Base-by-base conservation (phyloP, 768 basidiomycete species). In the Lanmaoa rubissima region DNA sequence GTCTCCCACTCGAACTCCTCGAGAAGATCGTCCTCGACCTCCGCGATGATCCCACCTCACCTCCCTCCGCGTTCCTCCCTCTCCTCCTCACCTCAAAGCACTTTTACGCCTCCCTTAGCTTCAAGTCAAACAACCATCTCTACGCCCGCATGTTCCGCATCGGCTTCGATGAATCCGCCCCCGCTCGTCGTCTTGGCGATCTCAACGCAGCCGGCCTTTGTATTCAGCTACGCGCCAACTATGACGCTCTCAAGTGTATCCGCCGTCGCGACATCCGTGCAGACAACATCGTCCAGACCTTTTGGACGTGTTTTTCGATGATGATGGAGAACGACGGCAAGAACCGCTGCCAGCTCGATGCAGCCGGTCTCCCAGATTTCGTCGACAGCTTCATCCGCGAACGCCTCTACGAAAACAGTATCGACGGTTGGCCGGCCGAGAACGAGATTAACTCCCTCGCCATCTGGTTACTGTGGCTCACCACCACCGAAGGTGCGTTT, bases 401-500 rank as follows among this genome's bases (percentile, higher is more conserved):
- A n/a, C 76, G 77, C 8, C 73, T 86, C 26, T 80, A 81, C 74
- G 74, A 79, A 35, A 60, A 65, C 24, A 5, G 26, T 12, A 54
- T 73, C 55, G 64, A 78, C 42, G 84, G 83, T 2, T 88, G 87
- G 86, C 85, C 86, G 0, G 62, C 70, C 1, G 85, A 87, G 38
- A 81, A 65, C 48, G 64, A 73, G 5, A 44, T 73, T 26, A 82
- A 80, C 56, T 70, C 83, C 0, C 79, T 83, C 49, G 83, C 81
- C n/a, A n/a, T 89, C 16, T 88, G 86, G 84, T 51, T 87, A 1
- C 68, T 83, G 51, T 90, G 87, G 87, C 75, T 85, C 62, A 78
- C 81, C 34, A 80, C 78, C 12, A 79, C 82, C 6, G 65, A 74
- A 61, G 73, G 84, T 84, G 41, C 48, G 79, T 73, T 41, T n/a